Evolutionary conservation across 164 flowering plant genomes (phyloP), one percentile per base, ranked within the genome.

Genomic region (Nymphaea colorata): DNA sequence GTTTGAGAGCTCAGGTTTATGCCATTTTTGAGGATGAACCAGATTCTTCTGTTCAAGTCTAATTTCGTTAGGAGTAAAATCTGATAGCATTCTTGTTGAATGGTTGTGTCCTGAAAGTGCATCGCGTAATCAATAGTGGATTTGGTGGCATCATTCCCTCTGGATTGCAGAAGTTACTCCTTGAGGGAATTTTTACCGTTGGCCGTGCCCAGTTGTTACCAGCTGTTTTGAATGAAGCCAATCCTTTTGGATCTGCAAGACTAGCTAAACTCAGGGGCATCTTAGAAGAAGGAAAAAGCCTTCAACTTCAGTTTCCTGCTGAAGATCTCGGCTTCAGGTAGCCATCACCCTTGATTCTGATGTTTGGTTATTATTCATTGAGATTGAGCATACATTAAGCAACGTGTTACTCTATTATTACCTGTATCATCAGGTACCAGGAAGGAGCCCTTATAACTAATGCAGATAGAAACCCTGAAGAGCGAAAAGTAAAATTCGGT

Each of bases 271-370:
- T 91, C 36, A 87, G 80, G 74, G 75, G 72, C 63, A 84, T 91
- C 68, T 87, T 94, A 79, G 89, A 89, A 51, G 97, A 87, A 82
- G 98, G 98, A 75, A 87, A 85, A 75, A 94, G 99, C 79, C 98
- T 94, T 79, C 98, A 94, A 71, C 96, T 95, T 41, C 99, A 94
- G 79, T 94, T 94, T 69, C 99, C 96, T 67, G 93, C 96, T 2
- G 99, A 91, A 81, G 99, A 94, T 83, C 92, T 94, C 73, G 98
- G 98, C 64, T 94, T 94, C 80, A 88, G 98, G 99, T 91, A 41
- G 36, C 36, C 36, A 25, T 1, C 36, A 25, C 36, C 36, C 36
- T 25, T 25, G 25, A 47, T 71, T 16, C 55, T 12, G 12, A 47
- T 47, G 12, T 47, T 5, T 47, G 12, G 55, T 47, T 47, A 47